Conservation (phyloP, 345 rosid species). For the Kandelia obovata region DNA sequence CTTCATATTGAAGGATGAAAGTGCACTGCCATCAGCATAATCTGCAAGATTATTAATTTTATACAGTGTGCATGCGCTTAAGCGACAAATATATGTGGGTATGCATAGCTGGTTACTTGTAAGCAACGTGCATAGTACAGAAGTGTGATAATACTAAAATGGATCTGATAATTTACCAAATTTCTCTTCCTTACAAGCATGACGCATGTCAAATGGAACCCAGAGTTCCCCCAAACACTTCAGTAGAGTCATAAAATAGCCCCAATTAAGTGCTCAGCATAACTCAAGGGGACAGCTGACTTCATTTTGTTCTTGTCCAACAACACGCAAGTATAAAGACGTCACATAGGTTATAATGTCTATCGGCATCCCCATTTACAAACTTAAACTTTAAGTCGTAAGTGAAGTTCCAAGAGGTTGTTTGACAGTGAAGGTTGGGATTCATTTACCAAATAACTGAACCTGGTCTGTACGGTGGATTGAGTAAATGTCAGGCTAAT, state of each 20-base stretch:
- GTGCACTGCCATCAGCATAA: too few relatives aligned
- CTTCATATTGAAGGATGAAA: too few relatives aligned
- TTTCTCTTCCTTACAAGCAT: background rate
- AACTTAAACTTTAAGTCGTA: background rate
- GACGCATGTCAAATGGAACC: constrained; percentile 17
- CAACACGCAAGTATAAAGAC: background rate
- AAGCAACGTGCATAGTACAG: too few relatives aligned
- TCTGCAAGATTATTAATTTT: too few relatives aligned
- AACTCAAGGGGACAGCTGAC: constrained; percentile 37
- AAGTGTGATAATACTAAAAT: too few relatives aligned
- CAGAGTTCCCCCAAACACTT: constrained; percentile 48
- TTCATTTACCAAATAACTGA: background rate
- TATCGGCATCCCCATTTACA: too few relatives aligned
- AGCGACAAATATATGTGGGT: too few relatives aligned
- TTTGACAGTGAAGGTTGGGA: background rate
- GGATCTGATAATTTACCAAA: too few relatives aligned
- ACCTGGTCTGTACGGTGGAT: constrained; percentile 1
- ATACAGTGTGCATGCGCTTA: too few relatives aligned
- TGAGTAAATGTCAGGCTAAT: background rate
- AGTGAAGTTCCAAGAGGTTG: background rate
- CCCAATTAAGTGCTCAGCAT: constrained; percentile 33
- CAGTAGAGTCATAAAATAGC: constrained; percentile 17
- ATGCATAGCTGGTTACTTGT: too few relatives aligned
- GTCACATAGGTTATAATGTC: too few relatives aligned
- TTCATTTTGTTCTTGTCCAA: background rate